These are phyloP conservation scores for Populus tremula DNA, from an alignment of 345 rosid species.

Conservation along the genomic window DNA sequence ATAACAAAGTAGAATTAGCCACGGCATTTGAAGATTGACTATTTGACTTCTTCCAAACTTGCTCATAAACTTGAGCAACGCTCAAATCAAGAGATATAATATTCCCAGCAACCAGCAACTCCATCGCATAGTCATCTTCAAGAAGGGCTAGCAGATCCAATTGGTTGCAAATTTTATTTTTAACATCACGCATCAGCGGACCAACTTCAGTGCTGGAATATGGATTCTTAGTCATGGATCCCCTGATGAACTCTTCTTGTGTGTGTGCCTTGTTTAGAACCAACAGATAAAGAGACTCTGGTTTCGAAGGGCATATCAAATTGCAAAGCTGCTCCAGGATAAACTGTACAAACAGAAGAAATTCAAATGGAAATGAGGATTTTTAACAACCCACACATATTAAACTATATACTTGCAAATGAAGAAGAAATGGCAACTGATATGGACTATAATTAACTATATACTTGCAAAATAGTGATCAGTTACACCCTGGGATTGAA, in stretches of 20 bases:
- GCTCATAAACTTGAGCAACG: slow-evolving; percentile 95
- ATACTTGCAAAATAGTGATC: not conserved
- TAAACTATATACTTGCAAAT: not conserved
- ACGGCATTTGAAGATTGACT: slow-evolving; percentile 62
- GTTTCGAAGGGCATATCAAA: slow-evolving; percentile 95
- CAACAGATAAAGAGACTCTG: slow-evolving; percentile 84
- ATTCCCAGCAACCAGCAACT: slow-evolving; percentile 93
- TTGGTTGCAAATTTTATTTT: slow-evolving; percentile 93
- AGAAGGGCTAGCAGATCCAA: slow-evolving; percentile 81
- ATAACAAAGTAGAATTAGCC: slow-evolving; percentile 54
- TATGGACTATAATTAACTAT: not conserved
- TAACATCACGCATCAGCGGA: slow-evolving; percentile 98
- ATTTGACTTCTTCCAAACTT: slow-evolving; percentile 95
- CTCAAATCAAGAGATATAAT: slow-evolving; percentile 96
- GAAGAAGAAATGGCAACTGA: not conserved
- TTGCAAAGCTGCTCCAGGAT: slow-evolving; percentile 98
- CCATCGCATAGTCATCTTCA: slow-evolving; percentile 98
- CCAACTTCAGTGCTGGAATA: slow-evolving; percentile 97
- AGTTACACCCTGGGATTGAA: not conserved
- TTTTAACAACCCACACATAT: not conserved
- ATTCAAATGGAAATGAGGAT: slow-evolving; percentile 20
- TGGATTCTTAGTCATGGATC: slow-evolving; percentile 98
- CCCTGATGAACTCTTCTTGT: slow-evolving; percentile 96
- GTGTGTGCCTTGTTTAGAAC: slow-evolving; percentile 93
- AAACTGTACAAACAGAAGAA: slow-evolving; percentile 59